Evolutionary conservation across 164 flowering plant species (phyloP).

Genomic region (Nymphaea colorata): DNA sequence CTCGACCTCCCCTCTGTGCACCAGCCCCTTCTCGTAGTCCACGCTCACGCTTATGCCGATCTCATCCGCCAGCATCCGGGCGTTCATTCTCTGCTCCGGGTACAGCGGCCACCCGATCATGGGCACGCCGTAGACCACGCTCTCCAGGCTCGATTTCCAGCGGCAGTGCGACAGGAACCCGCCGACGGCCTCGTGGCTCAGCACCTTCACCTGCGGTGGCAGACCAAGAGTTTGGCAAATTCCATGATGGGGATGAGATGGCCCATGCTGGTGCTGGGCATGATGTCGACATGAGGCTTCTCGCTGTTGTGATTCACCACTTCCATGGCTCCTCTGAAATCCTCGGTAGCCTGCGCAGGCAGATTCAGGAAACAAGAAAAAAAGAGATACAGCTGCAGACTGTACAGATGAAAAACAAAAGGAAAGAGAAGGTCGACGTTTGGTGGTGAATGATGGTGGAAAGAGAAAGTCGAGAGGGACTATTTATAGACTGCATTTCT

Average conservation of each 20-base stretch:
- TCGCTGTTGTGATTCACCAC: neutral
- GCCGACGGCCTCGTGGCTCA: conserved; percentile 22
- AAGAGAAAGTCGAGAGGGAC: no score
- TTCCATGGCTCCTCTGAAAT: no score
- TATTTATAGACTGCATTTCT: no score
- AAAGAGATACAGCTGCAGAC: no score
- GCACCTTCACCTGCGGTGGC: conserved; percentile 16
- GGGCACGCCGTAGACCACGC: conserved; percentile 25
- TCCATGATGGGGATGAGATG: conserved; percentile 36
- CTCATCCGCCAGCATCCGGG: conserved; percentile 19
- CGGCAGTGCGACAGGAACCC: conserved; percentile 40
- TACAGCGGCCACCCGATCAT: conserved; percentile 37
- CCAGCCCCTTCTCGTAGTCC: conserved; percentile 11
- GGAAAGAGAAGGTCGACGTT: no score
- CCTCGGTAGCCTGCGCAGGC: no score
- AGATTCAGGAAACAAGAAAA: no score
- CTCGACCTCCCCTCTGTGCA: conserved; percentile 16
- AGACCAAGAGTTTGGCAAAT: conserved; percentile 25
- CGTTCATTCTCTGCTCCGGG: conserved; percentile 39
- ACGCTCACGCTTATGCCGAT: conserved; percentile 17
- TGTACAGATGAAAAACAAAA: no score
- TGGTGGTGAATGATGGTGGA: no score
- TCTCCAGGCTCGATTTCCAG: conserved; percentile 37
- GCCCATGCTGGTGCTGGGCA: conserved; percentile 37
- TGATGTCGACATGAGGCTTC: conserved; percentile 15